Evolutionary conservation across 768 basidiomycete species (phyloP).

Genomic region (Stropharia rugosoannulata): DNA sequence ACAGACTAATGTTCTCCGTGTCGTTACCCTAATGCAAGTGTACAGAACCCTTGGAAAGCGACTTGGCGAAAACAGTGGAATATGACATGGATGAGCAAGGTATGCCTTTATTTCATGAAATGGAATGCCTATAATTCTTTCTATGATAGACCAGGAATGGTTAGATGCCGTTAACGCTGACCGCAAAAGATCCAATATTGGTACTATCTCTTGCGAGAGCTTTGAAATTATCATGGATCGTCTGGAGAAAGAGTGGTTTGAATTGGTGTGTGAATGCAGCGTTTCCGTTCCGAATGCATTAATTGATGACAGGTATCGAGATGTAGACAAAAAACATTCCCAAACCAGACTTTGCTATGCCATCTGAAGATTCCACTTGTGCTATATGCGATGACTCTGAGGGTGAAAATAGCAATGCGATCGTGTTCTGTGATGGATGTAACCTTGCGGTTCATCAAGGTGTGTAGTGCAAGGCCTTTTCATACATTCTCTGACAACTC

Average conservation of each 20-base stretch:
- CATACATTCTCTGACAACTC: not conserved
- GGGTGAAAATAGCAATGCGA: constrained; percentile 97
- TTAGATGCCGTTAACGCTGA: constrained; percentile 82
- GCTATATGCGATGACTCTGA: constrained; percentile 98
- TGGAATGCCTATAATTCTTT: not conserved
- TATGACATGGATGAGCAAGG: constrained; percentile 99
- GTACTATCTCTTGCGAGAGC: constrained; percentile 74
- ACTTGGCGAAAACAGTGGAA: constrained; percentile 91
- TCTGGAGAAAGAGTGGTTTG: constrained; percentile 99
- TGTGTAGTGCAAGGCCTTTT: constrained; percentile 26
- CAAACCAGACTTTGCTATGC: constrained; percentile 82
- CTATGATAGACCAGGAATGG: constrained; percentile 84
- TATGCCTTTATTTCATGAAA: constrained; percentile 23
- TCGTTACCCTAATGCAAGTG: constrained; percentile 6
- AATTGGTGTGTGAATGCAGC: constrained; percentile 61
- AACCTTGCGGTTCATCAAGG: constrained; percentile 99
- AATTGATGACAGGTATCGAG: not conserved
- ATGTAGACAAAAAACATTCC: constrained; percentile 88
- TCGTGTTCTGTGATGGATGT: constrained; percentile 99
- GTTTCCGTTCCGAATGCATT: not conserved
- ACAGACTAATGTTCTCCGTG: not conserved
- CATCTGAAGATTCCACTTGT: constrained; percentile 95
- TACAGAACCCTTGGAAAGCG: constrained; percentile 87
- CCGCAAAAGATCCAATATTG: constrained; percentile 71
- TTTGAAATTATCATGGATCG: constrained; percentile 98